phyloP scores from a whole-genome alignment of 2,329 filamentous ascomycete genomes.

The Fusarium annulatum region DNA sequence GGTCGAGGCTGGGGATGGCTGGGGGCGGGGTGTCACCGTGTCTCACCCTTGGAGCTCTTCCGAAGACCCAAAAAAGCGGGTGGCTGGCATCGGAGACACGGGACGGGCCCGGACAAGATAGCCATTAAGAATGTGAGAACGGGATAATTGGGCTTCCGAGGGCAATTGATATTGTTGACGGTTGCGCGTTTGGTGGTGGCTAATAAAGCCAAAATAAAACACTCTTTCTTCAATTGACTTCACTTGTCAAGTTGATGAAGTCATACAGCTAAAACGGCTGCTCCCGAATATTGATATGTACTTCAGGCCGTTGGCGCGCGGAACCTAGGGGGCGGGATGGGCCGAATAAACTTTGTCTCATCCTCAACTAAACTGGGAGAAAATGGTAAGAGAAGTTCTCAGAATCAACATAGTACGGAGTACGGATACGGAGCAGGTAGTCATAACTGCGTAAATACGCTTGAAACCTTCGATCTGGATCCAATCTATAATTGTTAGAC shows the following conservation, averaged over 20 bases:
- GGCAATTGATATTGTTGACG: not conserved
- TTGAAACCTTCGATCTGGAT: not conserved
- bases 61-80: constrained; percentile 34
- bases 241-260: not conserved
- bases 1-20: constrained; percentile 39
- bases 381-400: not conserved
- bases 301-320: constrained; percentile 28
- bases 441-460: not conserved
- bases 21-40: constrained; percentile 33
- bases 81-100: constrained; percentile 37
- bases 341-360: constrained; percentile 39
- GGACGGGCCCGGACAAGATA: constrained; percentile 27
- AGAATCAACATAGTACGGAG: not conserved
- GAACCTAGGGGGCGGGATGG: constrained; percentile 38
- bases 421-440: not conserved
- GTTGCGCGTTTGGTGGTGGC: not conserved
- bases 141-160: not conserved
- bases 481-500: not conserved
- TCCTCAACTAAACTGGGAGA: not conserved
- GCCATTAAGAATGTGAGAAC: constrained; percentile 27
- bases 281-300: constrained; percentile 4
- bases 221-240: not conserved
- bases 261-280: constrained; percentile 4
- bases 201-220: not conserved
- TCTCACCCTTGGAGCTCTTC: constrained; percentile 21